Base-by-base conservation (phyloP, 139 green algal genomes). In the Diplosphaera chodatii region DNA sequence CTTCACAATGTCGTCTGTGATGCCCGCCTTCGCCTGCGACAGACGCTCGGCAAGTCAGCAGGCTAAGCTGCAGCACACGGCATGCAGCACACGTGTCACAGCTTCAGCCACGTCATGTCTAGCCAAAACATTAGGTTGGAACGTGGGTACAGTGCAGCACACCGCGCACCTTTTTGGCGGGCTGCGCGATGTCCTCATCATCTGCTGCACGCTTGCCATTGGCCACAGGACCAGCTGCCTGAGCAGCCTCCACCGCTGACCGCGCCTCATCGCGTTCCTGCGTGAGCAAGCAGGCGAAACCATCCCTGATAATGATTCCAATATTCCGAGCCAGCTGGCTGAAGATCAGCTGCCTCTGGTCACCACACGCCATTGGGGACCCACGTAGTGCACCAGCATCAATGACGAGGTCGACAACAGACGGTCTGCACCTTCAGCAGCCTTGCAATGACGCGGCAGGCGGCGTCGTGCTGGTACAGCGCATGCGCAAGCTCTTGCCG, bases 401-500 rank as follows among this genome's bases (percentile, higher is more conserved):
- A n/a, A n/a, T n/a, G n/a, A n/a, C n/a, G n/a, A n/a, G n/a, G n/a
- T n/a, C n/a, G n/a, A n/a, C n/a, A n/a, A n/a, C n/a, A n/a, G n/a
- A n/a, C n/a, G n/a, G n/a, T n/a, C n/a, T n/a, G n/a, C 18, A 59
- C 48, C 48, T 18, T 23, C 10, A 59, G 48, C 8, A 59, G 48
- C 18, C 69, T 70, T 0, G 92, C 92, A 65, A 98, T 97, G 21
- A 97, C 91, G 22, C 93, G 84, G 74, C 79, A 87, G 0, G 93
- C 94, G 0, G 95, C 95, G 70, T 99, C 95, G 40, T 98, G 91
- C 89, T 97, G 88, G 79, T 98, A 99, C 37, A 99, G 84, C 13
- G 94, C 85, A 63, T 96, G 87, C 27, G 65, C 84, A 37, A 99
- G 86, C 88, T 99, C 95, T 93, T 91, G 40, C 83, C 88, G 34